Conservation (phyloP, 768 basidiomycete genomes). For the Thelephora ganbajun region DNA sequence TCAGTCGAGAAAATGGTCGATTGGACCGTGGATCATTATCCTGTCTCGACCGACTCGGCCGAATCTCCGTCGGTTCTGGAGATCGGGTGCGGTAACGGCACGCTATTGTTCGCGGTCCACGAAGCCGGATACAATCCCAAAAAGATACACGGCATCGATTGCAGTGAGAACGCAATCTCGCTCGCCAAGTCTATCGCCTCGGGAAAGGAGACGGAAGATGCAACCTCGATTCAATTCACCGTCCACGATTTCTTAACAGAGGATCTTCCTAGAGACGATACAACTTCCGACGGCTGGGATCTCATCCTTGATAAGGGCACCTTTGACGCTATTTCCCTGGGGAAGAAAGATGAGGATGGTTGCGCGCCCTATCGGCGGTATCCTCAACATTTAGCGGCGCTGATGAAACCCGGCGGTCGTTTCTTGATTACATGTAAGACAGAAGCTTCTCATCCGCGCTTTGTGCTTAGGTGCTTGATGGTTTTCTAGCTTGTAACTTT, state of each 20-base stretch:
- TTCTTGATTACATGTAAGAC: constrained; percentile 73
- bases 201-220: constrained; percentile 9
- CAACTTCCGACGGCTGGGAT: constrained; percentile 38
- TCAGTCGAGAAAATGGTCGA: constrained; percentile 68
- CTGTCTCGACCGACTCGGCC: constrained; percentile 26
- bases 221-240: constrained; percentile 32
- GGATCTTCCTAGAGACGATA: constrained; percentile 17
- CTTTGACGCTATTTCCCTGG: constrained; percentile 72
- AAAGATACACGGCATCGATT: constrained; percentile 56
- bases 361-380: constrained; percentile 42
- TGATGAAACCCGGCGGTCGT: constrained; percentile 52
- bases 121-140: constrained; percentile 49
- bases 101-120: constrained; percentile 53
- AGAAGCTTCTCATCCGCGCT: neutral
- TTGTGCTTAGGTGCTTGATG: neutral
- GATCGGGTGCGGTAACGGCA: constrained; percentile 72
- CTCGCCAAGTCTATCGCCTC: constrained; percentile 48
- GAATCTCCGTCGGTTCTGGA: constrained; percentile 39
- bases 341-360: constrained; percentile 40
- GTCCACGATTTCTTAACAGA: constrained; percentile 53
- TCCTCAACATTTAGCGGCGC: constrained; percentile 35
- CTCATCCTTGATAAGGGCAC: constrained; percentile 80
- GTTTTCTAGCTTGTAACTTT: constrained; percentile 52
- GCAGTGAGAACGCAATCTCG: constrained; percentile 56
- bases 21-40: constrained; percentile 47